These are phyloP conservation scores for Perkinsus olseni DNA, from an alignment of 169 alveolate species.

Conservation along the genomic window DNA sequence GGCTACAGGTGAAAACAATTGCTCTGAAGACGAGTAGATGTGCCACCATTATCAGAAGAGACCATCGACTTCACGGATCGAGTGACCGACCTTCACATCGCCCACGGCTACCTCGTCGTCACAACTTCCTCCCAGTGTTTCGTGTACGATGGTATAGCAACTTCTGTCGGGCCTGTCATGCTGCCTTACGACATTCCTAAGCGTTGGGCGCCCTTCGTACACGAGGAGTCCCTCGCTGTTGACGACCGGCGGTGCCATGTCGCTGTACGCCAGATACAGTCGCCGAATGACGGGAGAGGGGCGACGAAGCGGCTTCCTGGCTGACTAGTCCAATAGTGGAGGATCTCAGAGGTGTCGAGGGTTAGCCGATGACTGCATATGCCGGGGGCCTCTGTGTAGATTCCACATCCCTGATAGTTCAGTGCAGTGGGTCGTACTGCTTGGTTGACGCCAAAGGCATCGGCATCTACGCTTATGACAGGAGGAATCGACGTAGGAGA, in stretches of 20 bases:
- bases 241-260: neutral
- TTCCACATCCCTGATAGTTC: neutral
- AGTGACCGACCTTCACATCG: constrained; percentile 62
- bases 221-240: too few relatives aligned
- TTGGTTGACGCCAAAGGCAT: neutral
- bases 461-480: neutral
- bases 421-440: neutral
- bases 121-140: constrained; percentile 58
- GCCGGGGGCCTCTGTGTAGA: neutral
- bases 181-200: too few relatives aligned
- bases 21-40: neutral
- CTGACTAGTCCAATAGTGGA: neutral
- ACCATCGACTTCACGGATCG: constrained; percentile 65
- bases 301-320: neutral
- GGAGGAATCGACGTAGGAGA: neutral
- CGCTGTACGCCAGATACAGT: neutral
- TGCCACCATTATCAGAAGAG: constrained; percentile 31
- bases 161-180: too few relatives aligned
- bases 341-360: neutral
- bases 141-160: constrained; percentile 41
- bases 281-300: neutral
- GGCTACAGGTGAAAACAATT: constrained; percentile 14
- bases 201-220: too few relatives aligned
- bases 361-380: too few relatives aligned
- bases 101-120: constrained; percentile 54